Conservation (phyloP, 2,329 filamentous ascomycete species). For the Trichoderma sp. region DNA sequence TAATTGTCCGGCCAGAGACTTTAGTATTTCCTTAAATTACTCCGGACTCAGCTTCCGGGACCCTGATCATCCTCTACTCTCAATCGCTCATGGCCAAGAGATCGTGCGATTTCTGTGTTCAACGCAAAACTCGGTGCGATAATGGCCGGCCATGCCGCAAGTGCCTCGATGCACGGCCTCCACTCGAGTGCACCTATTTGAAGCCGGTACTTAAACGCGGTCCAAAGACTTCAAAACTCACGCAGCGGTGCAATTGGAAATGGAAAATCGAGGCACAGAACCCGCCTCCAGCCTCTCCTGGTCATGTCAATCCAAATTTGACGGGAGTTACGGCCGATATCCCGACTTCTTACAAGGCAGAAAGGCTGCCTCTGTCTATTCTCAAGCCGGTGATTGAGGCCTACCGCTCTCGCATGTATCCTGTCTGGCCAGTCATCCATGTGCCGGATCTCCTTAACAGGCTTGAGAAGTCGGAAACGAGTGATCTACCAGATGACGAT, state of each 20-base stretch:
- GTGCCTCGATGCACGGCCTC: constrained; percentile 16
- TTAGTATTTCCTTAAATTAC: constrained; percentile 1
- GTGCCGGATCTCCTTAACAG: not conserved
- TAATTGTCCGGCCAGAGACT: not conserved
- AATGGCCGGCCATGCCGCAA: constrained; percentile 18
- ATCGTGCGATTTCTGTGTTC: constrained; percentile 19
- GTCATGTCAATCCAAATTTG: not conserved
- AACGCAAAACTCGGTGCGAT: constrained; percentile 20
- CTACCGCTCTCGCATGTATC: constrained; percentile 16
- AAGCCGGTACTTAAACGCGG: constrained; percentile 22
- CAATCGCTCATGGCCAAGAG: constrained; percentile 12
- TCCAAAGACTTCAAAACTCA: constrained; percentile 20
- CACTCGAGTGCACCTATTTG: constrained; percentile 20
- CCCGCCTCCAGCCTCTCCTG: not conserved
- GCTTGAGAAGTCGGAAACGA: not conserved
- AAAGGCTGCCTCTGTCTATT: not conserved
- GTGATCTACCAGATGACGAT: not conserved
- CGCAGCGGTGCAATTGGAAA: constrained; percentile 13
- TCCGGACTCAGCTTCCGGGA: not conserved
- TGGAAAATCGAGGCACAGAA: not conserved
- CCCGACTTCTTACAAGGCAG: not conserved
- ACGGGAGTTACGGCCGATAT: not conserved
- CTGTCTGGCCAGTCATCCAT: constrained; percentile 13
- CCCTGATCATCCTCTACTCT: not conserved
- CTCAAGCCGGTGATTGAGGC: constrained; percentile 6